A percentile compares a stretch with the other conserved stretches of the same genome.
These are phyloP conservation scores for Xylariaceae sp. DNA, from an alignment of 2,329 filamentous ascomycete genomes.

Conservation along the genomic window DNA sequence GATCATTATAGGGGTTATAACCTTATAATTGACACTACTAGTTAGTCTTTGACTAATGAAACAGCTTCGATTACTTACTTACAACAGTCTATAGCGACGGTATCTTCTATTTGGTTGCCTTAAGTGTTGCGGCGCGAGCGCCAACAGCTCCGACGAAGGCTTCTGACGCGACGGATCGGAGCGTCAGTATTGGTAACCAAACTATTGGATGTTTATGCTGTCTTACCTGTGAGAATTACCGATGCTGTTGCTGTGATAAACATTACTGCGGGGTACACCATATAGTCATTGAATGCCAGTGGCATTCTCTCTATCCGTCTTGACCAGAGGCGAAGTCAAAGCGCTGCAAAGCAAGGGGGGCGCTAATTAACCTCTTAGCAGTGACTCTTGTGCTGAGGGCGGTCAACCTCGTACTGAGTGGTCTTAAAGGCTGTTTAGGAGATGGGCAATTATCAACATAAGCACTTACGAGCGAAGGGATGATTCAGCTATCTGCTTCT, in stretches of 20 bases:
- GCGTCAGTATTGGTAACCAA: neutral
- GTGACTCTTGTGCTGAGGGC: neutral
- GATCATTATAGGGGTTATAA: too few species aligned
- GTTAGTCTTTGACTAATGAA: too few species aligned
- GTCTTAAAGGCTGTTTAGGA: too few species aligned
- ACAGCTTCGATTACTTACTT: too few species aligned
- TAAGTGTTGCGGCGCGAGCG: neutral
- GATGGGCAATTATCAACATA: too few species aligned
- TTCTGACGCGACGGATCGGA: neutral
- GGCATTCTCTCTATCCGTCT: neutral
- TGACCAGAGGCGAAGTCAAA: neutral
- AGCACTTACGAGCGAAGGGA: too few species aligned
- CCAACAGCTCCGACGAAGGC: neutral
- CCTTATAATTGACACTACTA: too few species aligned
- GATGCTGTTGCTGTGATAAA: neutral
- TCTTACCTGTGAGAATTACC: neutral
- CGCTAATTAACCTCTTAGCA: neutral
- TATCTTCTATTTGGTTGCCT: neutral
- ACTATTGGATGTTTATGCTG: neutral
- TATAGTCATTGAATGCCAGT: neutral
- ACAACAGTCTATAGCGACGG: neutral
- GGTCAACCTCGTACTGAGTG: neutral
- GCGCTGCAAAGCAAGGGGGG: neutral
- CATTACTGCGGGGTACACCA: neutral
- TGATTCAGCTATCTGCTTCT: too few species aligned